Conservation (phyloP, 2,329 filamentous ascomycete species). For the Neospermospora avenae region DNA sequence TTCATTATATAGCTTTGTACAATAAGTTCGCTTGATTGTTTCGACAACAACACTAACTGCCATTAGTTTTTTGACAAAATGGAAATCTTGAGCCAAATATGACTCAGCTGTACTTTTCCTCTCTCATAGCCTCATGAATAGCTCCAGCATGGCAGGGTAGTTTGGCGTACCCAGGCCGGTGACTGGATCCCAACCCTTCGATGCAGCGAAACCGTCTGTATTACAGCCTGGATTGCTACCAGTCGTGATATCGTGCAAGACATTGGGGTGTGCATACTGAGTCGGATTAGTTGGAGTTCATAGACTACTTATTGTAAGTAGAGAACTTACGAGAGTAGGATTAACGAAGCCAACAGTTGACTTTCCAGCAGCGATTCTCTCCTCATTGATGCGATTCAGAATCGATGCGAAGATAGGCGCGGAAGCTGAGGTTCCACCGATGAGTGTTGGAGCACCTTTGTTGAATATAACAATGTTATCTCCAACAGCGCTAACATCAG, state of each 20-base stretch:
- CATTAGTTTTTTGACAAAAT: too few species aligned
- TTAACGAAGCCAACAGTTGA: slow-evolving; percentile 43
- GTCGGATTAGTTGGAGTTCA: too few species aligned
- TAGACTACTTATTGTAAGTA: too few species aligned
- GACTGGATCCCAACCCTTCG: slow-evolving; percentile 35
- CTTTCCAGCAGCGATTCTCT: slow-evolving; percentile 39
- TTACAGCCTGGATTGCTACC: slow-evolving; percentile 35
- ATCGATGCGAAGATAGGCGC: slow-evolving; percentile 26
- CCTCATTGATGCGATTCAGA: slow-evolving; percentile 38
- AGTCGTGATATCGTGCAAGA: slow-evolving; percentile 35
- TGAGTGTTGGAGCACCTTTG: slow-evolving; percentile 9
- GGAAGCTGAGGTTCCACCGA: slow-evolving; percentile 21
- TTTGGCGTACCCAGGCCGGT: slow-evolving; percentile 32
- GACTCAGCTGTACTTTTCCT: background rate
- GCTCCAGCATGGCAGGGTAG: slow-evolving; percentile 23
- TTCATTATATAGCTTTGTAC: too few species aligned
- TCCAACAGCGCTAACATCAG: slow-evolving; percentile 54
- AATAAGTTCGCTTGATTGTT: too few species aligned
- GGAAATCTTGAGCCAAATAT: too few species aligned
- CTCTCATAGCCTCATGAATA: slow-evolving; percentile 21
- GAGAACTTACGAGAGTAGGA: too few species aligned
- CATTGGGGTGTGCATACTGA: slow-evolving; percentile 31
- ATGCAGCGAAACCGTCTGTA: slow-evolving; percentile 33
- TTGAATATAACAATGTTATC: slow-evolving; percentile 18
- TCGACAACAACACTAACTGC: too few species aligned